Percentiles rank a stretch among this genome's conserved stretches.
phyloP scores from a whole-genome alignment of 129 eudicot species.

The Gnaphalium uliginosum region DNA sequence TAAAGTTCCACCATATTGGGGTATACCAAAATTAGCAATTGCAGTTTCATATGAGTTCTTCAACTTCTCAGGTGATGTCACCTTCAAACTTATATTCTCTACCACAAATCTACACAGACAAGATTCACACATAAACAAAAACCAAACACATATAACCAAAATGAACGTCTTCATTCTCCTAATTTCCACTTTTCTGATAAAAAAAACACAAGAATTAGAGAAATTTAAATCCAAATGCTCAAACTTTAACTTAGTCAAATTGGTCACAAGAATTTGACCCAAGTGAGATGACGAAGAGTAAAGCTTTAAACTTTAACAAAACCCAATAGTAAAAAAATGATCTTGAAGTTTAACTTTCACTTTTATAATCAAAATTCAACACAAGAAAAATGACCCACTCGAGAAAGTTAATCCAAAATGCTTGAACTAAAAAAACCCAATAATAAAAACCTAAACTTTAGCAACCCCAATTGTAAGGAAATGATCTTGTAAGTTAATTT shows the following conservation, averaged over 20 bases:
- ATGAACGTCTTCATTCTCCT: constrained; percentile 35
- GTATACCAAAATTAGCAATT: constrained; percentile 80
- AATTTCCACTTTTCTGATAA: background rate
- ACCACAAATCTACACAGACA: constrained; percentile 77
- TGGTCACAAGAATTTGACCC: too few species aligned
- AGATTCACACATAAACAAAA: constrained; percentile 35
- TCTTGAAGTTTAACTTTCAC: background rate
- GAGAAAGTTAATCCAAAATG: background rate
- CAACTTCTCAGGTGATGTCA: constrained; percentile 56
- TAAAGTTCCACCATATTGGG: constrained; percentile 74
- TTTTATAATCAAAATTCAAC: background rate
- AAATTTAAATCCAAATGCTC: background rate
- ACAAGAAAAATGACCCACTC: background rate
- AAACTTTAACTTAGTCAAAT: too few species aligned
- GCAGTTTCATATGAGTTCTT: constrained; percentile 65
- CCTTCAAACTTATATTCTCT: constrained; percentile 74
- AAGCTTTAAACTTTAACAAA: too few species aligned
- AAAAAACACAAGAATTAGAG: background rate
- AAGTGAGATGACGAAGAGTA: too few species aligned
- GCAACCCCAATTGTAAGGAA: background rate
- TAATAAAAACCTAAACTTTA: background rate
- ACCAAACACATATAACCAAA: constrained; percentile 44
- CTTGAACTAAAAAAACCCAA: background rate
- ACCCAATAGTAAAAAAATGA: too few species aligned
- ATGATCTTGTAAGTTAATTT: constrained; percentile 3